Conservation (phyloP, 1,284 basidiomycete genomes). For the Trametes hirsuta region DNA sequence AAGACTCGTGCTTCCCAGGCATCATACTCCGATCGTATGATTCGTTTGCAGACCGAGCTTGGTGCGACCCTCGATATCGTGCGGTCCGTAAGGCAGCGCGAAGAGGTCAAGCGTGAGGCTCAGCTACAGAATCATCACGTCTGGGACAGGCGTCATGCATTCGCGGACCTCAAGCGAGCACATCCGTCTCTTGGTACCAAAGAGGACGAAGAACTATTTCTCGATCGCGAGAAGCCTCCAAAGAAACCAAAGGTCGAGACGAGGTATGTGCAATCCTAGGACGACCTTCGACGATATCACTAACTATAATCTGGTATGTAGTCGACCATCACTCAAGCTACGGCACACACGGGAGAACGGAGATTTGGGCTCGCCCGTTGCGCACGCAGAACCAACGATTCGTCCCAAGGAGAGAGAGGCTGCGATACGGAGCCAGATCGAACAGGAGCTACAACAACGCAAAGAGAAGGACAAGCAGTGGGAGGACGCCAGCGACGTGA, state of each 20-base stretch:
- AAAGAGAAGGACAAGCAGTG: conserved; percentile 82
- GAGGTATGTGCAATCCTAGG: conserved; percentile 40
- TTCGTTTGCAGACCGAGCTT: conserved; percentile 81
- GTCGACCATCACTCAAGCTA: conserved; percentile 56
- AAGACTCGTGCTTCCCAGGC: conserved; percentile 94
- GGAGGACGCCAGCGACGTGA: conserved; percentile 85
- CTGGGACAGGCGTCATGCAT: conserved; percentile 78
- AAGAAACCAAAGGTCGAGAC: conserved; percentile 56
- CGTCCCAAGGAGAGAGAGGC: conserved; percentile 69
- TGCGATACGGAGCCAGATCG: conserved; percentile 67
- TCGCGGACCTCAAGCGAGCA: conserved; percentile 83
- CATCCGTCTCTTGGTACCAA: conserved; percentile 70
- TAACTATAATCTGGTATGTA: conserved; percentile 28
- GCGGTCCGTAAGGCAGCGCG: conserved; percentile 69
- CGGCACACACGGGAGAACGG: conserved; percentile 42
- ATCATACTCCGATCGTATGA: conserved; percentile 86
- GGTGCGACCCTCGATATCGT: conserved; percentile 75
- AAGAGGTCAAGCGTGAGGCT: conserved; percentile 73
- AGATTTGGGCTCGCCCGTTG: conserved; percentile 45
- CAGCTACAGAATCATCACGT: conserved; percentile 64
- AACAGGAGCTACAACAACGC: conserved; percentile 65
- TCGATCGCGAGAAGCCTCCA: conserved; percentile 72
- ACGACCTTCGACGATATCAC: conserved; percentile 3
- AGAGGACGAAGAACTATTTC: conserved; percentile 81
- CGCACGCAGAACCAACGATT: conserved; percentile 51